Evolutionary conservation across 441 rosid genomes (phyloP), one percentile per base, ranked within the genome.

Genomic region (Pelargonium cotyledonis): DNA sequence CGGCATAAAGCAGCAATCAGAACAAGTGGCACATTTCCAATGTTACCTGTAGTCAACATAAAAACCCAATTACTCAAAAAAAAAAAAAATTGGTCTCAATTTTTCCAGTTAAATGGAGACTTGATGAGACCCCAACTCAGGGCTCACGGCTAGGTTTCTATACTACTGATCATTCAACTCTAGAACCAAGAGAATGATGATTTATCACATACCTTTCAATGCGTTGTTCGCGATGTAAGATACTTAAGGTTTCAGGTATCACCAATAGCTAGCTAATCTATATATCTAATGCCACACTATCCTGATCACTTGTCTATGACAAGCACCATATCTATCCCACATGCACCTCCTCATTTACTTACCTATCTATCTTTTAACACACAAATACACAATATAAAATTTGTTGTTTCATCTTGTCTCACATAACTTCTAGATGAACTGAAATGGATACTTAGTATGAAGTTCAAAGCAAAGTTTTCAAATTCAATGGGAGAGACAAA

Each of bases 21-120:
- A 66, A 95, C 99, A 75, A 95, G 99, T 19, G 99, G 99, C 65
- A 95, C 92, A 69, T 95, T 95, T 68, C 99, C 99, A 31, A 95
- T 92, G 76, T 95, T 95, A 76, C 99, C 98, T 95, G 91, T 74
- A 82, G 23, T 41, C 41, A 79, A 76, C 14, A 14, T 65, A 58
- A 55, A 18, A 43, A 6, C 47, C 63, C 31, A 46, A 18, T 65
- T 9, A 16, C 55, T 62, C 7, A 21, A 21, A 21, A 21, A 21
- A 0, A 21, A 21, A 21, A 21, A 21, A 21, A 21, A 21, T 21
- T 21, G 23, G 23, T 21, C 38, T 31, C 38, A 31, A 31, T 21
- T 31, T 31, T 31, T 31, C 38, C 38, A 31, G 38, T 31, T 31
- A 31, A 31, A 31, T 31, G 38, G 38, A 31, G 38, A 31, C 38